A percentile compares a stretch with the other conserved stretches of the same genome.
Evolutionary conservation across 2,329 filamentous ascomycete species (phyloP).

Genomic region (Microcyclosporella mali): DNA sequence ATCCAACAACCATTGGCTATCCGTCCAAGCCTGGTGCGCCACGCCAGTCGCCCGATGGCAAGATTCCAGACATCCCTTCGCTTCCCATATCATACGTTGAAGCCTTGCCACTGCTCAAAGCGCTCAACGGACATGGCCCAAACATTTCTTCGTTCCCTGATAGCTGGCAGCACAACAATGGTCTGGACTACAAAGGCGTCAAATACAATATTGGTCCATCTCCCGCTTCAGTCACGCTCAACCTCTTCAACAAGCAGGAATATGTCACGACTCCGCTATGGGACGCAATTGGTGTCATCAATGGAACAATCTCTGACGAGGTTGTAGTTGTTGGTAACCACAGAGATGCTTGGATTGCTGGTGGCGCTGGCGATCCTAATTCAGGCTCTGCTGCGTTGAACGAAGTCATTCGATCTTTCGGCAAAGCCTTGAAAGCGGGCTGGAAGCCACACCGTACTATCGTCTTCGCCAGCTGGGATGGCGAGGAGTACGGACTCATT

Average conservation of each 20-base stretch:
- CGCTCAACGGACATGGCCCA: conserved; percentile 83
- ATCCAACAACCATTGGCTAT: conserved; percentile 91
- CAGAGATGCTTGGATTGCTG: conserved; percentile 81
- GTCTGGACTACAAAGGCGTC: conserved; percentile 72
- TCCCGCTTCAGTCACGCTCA: conserved; percentile 56
- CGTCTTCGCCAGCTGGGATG: conserved; percentile 69
- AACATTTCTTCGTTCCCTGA: conserved; percentile 66
- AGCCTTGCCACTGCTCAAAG: conserved; percentile 78
- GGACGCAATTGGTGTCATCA: conserved; percentile 87
- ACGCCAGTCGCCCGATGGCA: conserved; percentile 61
- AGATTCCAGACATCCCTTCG: conserved; percentile 80
- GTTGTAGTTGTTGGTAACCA: conserved; percentile 90
- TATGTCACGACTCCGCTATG: conserved; percentile 47
- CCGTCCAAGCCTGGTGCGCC: conserved; percentile 85
- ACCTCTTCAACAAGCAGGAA: conserved; percentile 46
- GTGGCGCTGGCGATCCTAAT: conserved; percentile 78
- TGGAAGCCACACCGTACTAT: conserved; percentile 87
- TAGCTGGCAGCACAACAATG: conserved; percentile 56
- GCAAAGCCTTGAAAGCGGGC: conserved; percentile 61
- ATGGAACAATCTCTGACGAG: conserved; percentile 76
- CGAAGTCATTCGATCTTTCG: conserved; percentile 70
- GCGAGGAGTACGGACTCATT: conserved; percentile 74
- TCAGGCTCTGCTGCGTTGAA: conserved; percentile 73
- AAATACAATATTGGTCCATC: conserved; percentile 81
- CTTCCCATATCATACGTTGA: conserved; percentile 85